phyloP scores from a whole-genome alignment of 2,329 filamentous ascomycete species.

The Microdochium bolleyi region DNA sequence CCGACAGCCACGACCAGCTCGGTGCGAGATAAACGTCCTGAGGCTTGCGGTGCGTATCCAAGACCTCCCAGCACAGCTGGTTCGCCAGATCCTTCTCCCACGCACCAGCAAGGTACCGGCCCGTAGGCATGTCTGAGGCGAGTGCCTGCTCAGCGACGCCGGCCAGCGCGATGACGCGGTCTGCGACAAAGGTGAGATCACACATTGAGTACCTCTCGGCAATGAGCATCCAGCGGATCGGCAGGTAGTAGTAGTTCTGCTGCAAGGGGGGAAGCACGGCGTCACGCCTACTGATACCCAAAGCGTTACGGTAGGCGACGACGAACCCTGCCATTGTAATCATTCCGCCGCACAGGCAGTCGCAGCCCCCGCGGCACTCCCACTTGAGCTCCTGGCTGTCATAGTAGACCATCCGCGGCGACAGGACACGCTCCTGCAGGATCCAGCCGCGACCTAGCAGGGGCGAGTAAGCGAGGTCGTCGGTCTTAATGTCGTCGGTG shows the following conservation, averaged over 20 bases:
- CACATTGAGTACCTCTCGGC: conserved; percentile 4
- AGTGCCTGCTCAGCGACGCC: conserved; percentile 5
- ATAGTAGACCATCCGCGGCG: conserved; percentile 4
- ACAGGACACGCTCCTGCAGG: conserved; percentile 4
- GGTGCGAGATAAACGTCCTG: conserved; percentile 1
- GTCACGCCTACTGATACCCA: no score
- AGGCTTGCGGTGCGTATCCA: neutral
- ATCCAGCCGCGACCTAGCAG: conserved; percentile 5
- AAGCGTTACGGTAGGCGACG: no score
- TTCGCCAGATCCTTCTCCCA: conserved; percentile 4
- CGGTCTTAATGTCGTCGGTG: no score
- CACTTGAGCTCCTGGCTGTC: conserved; percentile 3
- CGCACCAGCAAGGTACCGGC: conserved; percentile 4
- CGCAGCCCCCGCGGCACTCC: conserved; percentile 4
- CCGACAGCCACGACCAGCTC: conserved; percentile 7
- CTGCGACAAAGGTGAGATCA: conserved; percentile 3
- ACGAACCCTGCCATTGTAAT: no score
- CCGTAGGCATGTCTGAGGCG: no score
- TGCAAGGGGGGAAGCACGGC: no score
- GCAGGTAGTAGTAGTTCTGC: no score
- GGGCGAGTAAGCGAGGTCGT: no score
- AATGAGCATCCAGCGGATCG: conserved; percentile 7
- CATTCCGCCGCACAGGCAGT: no score
- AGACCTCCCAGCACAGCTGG: conserved; percentile 4
- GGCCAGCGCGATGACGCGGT: conserved; percentile 4